Conservation (phyloP, 345 rosid genomes). For the Trapa incisa region DNA sequence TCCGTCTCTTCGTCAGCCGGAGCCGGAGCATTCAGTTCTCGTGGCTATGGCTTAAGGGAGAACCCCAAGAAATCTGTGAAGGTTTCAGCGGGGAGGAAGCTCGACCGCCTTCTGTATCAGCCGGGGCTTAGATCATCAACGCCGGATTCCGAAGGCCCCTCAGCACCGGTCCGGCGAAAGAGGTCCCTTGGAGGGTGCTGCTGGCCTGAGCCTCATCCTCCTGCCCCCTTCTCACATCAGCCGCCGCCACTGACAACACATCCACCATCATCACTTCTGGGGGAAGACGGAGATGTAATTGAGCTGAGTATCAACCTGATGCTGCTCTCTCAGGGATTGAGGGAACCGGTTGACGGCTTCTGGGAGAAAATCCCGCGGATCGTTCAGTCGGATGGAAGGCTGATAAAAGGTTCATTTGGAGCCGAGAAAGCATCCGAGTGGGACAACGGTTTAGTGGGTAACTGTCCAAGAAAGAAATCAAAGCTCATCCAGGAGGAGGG, state of each 20-base stretch:
- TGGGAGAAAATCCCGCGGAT: too few relatives aligned
- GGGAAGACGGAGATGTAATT: not conserved
- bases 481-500: too few relatives aligned
- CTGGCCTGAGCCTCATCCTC: not conserved
- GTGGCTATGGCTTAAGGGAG: slow-evolving; percentile 37
- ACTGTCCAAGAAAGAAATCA: too few relatives aligned
- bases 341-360: not conserved
- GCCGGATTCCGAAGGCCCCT: not conserved
- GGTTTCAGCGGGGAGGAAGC: slow-evolving; percentile 18
- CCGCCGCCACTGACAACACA: slow-evolving; percentile 9
- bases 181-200: slow-evolving; percentile 23
- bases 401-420: too few relatives aligned
- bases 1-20: too few relatives aligned
- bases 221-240: too few relatives aligned
- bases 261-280: not conserved
- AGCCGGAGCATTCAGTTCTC: too few relatives aligned
- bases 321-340: not conserved
- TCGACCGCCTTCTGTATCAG: too few relatives aligned
- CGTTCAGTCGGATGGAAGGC: too few relatives aligned
- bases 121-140: too few relatives aligned
- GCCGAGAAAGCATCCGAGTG: not conserved
- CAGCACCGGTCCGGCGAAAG: slow-evolving; percentile 27
- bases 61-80: slow-evolving; percentile 59
- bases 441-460: too few relatives aligned
- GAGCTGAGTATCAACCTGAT: not conserved